Evolutionary conservation across 108 stramenopile genomes (phyloP), one percentile per base, ranked within the genome.

Genomic region (Halocafeteria seosinensis): DNA sequence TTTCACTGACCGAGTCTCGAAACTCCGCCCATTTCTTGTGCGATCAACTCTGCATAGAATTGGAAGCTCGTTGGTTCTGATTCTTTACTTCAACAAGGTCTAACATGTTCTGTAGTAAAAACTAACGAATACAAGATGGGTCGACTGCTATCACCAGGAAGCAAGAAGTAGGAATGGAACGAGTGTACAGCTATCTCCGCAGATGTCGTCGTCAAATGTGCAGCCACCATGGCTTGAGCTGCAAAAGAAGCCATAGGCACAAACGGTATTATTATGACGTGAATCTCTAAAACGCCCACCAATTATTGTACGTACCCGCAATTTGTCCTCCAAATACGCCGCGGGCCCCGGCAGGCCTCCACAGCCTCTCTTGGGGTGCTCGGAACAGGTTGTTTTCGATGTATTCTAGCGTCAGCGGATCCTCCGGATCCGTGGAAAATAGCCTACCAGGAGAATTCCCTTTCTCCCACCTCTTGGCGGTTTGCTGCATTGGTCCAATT

Each of bases 281-380:
- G n/a, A n/a, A n/a, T n/a, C n/a, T n/a, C n/a, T n/a, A n/a, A n/a
- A n/a, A n/a, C n/a, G n/a, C n/a, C n/a, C n/a, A n/a, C n/a, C n/a
- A n/a, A n/a, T n/a, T n/a, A n/a, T n/a, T n/a, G n/a, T n/a, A n/a
- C n/a, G n/a, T n/a, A n/a, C 55, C 52, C 32, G 59, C 28, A 25
- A 70, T 61, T 25, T 70, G 69, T 28, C 69, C 69, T 30, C 69
- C 69, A 61, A 36, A 70, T 17, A 70, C 63, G 26, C 52, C 69
- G 13, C 63, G 52, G 17, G 63, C 26, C 57, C 53, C 65, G 26
- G 31, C 61, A 0, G 65, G 65, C 26, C 65, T 53, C 65, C 65
- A 66, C 29, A 66, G 32, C 12, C 8, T 2, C 32, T 66, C 55
- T 27, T 63, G 34, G 8, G 29, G 52, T 0, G 61, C 65, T 30